Evolutionary conservation across 169 alveolate species (phyloP).

Genomic region (Eimeria maxima): DNA sequence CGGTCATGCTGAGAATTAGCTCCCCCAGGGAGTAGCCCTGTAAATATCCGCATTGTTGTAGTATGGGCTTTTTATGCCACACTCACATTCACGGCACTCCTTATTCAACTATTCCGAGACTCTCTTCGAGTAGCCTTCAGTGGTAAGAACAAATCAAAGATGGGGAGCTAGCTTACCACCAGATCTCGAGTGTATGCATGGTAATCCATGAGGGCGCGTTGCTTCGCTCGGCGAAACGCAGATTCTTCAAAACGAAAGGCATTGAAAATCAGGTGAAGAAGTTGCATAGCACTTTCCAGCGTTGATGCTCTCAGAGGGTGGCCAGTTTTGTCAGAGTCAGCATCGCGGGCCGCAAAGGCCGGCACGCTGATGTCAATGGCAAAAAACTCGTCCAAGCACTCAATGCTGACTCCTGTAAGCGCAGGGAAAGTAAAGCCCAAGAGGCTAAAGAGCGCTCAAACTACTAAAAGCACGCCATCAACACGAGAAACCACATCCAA

Average conservation of each 20-base stretch:
- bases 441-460: neutral
- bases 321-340: constrained; percentile 12
- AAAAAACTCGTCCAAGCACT: constrained; percentile 89
- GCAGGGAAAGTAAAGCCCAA: neutral
- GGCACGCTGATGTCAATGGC: constrained; percentile 87
- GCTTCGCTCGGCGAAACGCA: constrained; percentile 88
- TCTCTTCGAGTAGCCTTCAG: neutral
- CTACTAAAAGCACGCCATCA: neutral
- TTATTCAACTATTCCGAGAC: neutral
- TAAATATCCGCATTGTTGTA: neutral
- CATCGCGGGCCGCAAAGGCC: constrained; percentile 63
- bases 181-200: constrained; percentile 73
- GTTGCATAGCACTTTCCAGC: constrained; percentile 82
- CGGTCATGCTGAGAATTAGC: constrained; percentile 75
- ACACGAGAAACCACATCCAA: neutral
- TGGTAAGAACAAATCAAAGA: neutral
- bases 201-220: constrained; percentile 84
- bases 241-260: constrained; percentile 88
- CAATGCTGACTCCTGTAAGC: constrained; percentile 86
- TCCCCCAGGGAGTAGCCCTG: constrained; percentile 82
- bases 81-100: neutral
- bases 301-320: constrained; percentile 81
- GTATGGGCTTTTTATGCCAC: neutral
- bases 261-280: constrained; percentile 80
- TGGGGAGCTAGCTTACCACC: neutral